Evolutionary conservation across 169 alveolate species (phyloP).

Genomic region (Theileria annulata): DNA sequence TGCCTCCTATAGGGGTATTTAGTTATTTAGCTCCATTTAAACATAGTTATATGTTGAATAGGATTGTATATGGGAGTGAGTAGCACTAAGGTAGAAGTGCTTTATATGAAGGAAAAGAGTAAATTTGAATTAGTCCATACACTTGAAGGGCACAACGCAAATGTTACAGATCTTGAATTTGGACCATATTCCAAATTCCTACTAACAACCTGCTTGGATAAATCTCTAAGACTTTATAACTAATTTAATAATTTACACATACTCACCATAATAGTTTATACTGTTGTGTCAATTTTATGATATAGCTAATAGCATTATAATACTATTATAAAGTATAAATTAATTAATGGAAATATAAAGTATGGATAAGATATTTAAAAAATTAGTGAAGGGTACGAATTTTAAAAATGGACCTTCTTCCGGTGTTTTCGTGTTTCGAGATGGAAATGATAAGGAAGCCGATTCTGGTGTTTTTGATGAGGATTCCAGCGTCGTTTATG

Average conservation of each 20-base stretch:
- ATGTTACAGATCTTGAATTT: slow-evolving; percentile 52
- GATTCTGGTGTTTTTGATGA: slow-evolving; percentile 16
- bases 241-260: not conserved
- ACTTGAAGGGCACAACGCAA: slow-evolving; percentile 59
- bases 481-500: slow-evolving; percentile 6
- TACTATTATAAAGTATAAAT: not conserved
- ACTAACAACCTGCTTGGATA: slow-evolving; percentile 58
- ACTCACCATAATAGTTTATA: too few species aligned
- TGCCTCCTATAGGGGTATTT: not conserved
- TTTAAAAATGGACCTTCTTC: slow-evolving; percentile 28
- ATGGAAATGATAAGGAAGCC: not conserved
- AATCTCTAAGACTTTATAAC: slow-evolving; percentile 38
- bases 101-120: slow-evolving; percentile 38
- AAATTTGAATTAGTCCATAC: slow-evolving; percentile 13
- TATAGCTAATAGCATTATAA: too few species aligned
- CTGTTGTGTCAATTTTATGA: too few species aligned
- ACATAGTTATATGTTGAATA: not conserved
- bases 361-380: slow-evolving; percentile 12
- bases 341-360: not conserved
- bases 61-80: slow-evolving; percentile 52
- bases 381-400: slow-evolving; percentile 23
- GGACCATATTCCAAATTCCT: slow-evolving; percentile 47
- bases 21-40: not conserved
- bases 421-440: not conserved
- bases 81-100: slow-evolving; percentile 63